These are phyloP conservation scores for Colletotrichum sidae DNA, from an alignment of 2,329 filamentous ascomycete genomes.

Conservation along the genomic window DNA sequence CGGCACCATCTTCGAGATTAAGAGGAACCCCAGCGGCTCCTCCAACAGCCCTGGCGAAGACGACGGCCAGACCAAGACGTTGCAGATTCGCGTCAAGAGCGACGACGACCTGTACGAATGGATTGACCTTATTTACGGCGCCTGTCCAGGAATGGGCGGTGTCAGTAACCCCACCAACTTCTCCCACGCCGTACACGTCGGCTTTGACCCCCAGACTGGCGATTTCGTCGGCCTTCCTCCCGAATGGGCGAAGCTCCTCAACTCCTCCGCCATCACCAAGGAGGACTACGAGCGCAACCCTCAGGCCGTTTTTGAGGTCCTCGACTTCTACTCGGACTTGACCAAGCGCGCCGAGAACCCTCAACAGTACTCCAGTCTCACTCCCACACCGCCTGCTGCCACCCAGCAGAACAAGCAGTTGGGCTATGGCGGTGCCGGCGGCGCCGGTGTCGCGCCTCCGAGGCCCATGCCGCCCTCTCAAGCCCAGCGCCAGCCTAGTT, in stretches of 20 bases:
- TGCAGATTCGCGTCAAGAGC: slow-evolving; percentile 93
- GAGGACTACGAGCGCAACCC: slow-evolving; percentile 99
- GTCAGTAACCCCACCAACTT: slow-evolving; percentile 99
- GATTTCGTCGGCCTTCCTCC: slow-evolving; percentile 94
- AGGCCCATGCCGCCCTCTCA: slow-evolving; percentile 68
- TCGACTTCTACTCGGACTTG: slow-evolving; percentile 88
- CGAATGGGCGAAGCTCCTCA: slow-evolving; percentile 97
- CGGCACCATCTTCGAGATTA: slow-evolving; percentile 94
- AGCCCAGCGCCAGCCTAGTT: slow-evolving; percentile 57
- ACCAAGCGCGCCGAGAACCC: slow-evolving; percentile 81
- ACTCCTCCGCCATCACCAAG: slow-evolving; percentile 96
- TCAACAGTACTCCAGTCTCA: slow-evolving; percentile 74
- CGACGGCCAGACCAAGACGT: slow-evolving; percentile 83
- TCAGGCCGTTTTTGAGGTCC: slow-evolving; percentile 82
- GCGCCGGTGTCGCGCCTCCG: slow-evolving; percentile 74
- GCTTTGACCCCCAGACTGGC: slow-evolving; percentile 94
- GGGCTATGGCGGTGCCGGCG: slow-evolving; percentile 67
- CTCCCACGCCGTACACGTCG: slow-evolving; percentile 95
- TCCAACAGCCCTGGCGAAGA: slow-evolving; percentile 81
- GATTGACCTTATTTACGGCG: slow-evolving; percentile 98
- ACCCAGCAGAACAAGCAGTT: slow-evolving; percentile 72
- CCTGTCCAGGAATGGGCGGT: slow-evolving; percentile 96
- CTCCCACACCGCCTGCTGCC: slow-evolving; percentile 72
- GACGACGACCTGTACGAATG: slow-evolving; percentile 98
- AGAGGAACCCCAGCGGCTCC: slow-evolving; percentile 75